phyloP scores from a whole-genome alignment of 169 alveolate genomes.

The Eimeria brunetti region DNA sequence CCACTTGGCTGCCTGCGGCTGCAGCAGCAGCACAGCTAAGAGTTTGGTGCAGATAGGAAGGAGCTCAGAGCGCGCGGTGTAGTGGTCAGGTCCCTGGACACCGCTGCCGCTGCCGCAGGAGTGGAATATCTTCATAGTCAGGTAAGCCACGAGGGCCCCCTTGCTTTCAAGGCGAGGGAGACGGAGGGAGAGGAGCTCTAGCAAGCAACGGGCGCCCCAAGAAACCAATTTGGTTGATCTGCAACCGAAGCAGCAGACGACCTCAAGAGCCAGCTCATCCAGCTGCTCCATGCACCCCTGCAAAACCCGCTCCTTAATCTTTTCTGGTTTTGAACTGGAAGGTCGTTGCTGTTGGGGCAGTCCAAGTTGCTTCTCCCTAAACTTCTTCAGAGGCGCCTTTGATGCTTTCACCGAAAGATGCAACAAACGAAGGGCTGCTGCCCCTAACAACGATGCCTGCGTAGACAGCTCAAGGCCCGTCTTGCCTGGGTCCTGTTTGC shows the following conservation, averaged over 20 bases:
- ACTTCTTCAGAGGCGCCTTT: slow-evolving; percentile 11
- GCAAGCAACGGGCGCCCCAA: slow-evolving; percentile 80
- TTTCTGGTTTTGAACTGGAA: neutral
- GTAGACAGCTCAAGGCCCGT: slow-evolving; percentile 65
- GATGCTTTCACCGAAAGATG: slow-evolving; percentile 25
- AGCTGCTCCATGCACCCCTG: slow-evolving; percentile 39
- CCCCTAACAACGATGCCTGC: slow-evolving; percentile 67
- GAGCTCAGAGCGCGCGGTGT: slow-evolving; percentile 63
- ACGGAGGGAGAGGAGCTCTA: slow-evolving; percentile 52
- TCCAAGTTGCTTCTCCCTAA: slow-evolving; percentile 14
- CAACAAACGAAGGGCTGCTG: slow-evolving; percentile 75
- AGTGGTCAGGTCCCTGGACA: neutral
- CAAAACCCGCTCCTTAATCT: neutral
- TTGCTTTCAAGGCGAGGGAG: slow-evolving; percentile 48
- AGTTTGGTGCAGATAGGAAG: slow-evolving; percentile 71
- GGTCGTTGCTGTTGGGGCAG: neutral
- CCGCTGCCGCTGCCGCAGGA: slow-evolving; percentile 48
- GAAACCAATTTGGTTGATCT: slow-evolving; percentile 50
- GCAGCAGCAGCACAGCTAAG: slow-evolving; percentile 72
- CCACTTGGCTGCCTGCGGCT: slow-evolving; percentile 75
- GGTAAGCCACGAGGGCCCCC: slow-evolving; percentile 69
- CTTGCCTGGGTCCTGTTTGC: neutral
- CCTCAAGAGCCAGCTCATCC: slow-evolving; percentile 35
- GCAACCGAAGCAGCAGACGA: slow-evolving; percentile 75
- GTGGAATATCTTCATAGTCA: slow-evolving; percentile 68